phyloP scores from a whole-genome alignment of 1,284 basidiomycete species.

The Apiotrichum porosum region DNA sequence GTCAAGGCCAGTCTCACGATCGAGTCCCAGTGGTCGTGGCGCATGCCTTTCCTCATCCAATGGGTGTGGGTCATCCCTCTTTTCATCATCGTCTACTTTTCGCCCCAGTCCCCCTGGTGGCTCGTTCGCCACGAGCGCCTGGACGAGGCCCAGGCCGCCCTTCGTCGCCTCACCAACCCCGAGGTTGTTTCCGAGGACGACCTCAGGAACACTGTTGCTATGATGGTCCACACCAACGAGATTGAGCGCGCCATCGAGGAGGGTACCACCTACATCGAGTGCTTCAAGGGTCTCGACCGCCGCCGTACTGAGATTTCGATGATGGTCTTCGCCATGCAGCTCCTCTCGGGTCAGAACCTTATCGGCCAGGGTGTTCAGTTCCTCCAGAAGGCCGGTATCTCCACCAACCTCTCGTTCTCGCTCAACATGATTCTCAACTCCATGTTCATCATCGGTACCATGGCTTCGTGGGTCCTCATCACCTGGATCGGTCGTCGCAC shows the following conservation, averaged over 20 bases:
- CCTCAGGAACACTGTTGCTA: constrained; percentile 24
- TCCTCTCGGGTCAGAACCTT: constrained; percentile 13
- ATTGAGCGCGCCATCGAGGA: constrained; percentile 22
- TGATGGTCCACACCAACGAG: constrained; percentile 36
- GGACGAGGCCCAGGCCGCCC: constrained; percentile 29
- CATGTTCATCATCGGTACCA: constrained; percentile 10
- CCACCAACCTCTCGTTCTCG: constrained; percentile 38
- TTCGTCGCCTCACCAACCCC: constrained; percentile 21
- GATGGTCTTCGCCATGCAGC: constrained; percentile 23
- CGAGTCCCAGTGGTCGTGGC: constrained; percentile 36
- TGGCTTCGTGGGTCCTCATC: constrained; percentile 6
- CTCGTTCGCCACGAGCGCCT: constrained; percentile 33
- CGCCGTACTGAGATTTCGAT: constrained; percentile 20
- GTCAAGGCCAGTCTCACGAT: constrained; percentile 40
- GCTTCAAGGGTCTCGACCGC: constrained; percentile 26
- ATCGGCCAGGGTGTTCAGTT: constrained; percentile 34
- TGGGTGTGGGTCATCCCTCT: constrained; percentile 46
- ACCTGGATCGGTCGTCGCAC: constrained; percentile 6
- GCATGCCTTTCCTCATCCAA: constrained; percentile 33
- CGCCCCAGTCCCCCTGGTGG: constrained; percentile 36
- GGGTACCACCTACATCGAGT: constrained; percentile 20
- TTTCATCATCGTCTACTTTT: constrained; percentile 32
- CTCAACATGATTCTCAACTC: constrained; percentile 35
- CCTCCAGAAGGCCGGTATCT: constrained; percentile 46
- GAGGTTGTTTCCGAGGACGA: constrained; percentile 21